A percentile compares a stretch with the other conserved stretches of the same genome.
These are phyloP conservation scores for Aspergillus sergii DNA, from an alignment of 2,329 filamentous ascomycete species.

Conservation along the genomic window DNA sequence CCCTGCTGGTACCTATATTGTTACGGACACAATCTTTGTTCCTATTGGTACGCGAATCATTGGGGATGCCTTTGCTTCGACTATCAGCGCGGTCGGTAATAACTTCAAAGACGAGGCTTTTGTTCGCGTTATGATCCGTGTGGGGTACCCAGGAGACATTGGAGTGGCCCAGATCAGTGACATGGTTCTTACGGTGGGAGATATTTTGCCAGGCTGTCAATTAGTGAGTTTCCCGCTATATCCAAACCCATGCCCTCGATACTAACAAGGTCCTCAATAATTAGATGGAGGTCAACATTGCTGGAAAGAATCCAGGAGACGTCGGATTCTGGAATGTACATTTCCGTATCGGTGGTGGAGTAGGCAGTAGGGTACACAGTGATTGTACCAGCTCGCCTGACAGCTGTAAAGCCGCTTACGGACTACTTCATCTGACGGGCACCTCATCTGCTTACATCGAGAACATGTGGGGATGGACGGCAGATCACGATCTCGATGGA, in stretches of 20 bases:
- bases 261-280: neutral
- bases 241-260: neutral
- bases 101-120: slow-evolving; percentile 47
- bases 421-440: slow-evolving; percentile 53
- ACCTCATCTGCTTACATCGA: slow-evolving; percentile 56
- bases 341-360: slow-evolving; percentile 51
- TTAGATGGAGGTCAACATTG: slow-evolving; percentile 54
- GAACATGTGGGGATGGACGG: slow-evolving; percentile 55
- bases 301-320: slow-evolving; percentile 48
- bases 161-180: slow-evolving; percentile 55
- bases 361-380: slow-evolving; percentile 41
- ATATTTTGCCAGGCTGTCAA: slow-evolving; percentile 47
- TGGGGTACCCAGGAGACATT: slow-evolving; percentile 53
- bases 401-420: slow-evolving; percentile 52
- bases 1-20: slow-evolving; percentile 57
- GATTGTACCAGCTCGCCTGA: slow-evolving; percentile 37
- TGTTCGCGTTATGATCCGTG: slow-evolving; percentile 52
- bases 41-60: slow-evolving; percentile 54
- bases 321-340: slow-evolving; percentile 56
- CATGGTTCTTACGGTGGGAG: slow-evolving; percentile 54
- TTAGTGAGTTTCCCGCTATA: slow-evolving; percentile 26
- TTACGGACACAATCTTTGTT: slow-evolving; percentile 51
- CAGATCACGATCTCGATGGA: slow-evolving; percentile 53
- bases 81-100: slow-evolving; percentile 52
- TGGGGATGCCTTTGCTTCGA: slow-evolving; percentile 56